phyloP scores from a whole-genome alignment of 2,329 filamentous ascomycete species.

The Cladophialophora chaetospira region DNA sequence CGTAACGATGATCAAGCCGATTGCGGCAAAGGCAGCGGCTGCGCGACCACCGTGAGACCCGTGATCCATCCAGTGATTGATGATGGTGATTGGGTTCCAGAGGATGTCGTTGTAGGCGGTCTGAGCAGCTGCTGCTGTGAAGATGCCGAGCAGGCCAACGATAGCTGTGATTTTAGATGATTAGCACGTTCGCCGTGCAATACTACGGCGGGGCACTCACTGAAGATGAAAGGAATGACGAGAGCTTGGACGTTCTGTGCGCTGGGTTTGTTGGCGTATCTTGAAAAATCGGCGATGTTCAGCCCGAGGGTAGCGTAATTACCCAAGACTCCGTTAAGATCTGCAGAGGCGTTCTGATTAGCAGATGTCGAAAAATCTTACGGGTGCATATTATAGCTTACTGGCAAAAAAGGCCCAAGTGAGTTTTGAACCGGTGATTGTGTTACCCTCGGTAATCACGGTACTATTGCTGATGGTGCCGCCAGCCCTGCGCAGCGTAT shows the following conservation, averaged over 20 bases:
- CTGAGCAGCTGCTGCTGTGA: conserved; percentile 28
- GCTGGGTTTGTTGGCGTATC: conserved; percentile 32
- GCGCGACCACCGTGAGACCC: conserved; percentile 26
- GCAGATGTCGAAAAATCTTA: not conserved
- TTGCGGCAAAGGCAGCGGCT: conserved; percentile 56
- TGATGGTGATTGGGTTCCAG: conserved; percentile 30
- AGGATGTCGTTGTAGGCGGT: conserved; percentile 23
- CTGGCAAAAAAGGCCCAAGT: conserved; percentile 30
- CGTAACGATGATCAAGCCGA: conserved; percentile 45
- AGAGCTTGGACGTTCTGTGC: conserved; percentile 30
- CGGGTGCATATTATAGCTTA: conserved; percentile 13
- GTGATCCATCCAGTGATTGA: conserved; percentile 22
- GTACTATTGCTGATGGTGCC: conserved; percentile 30
- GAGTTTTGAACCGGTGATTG: conserved; percentile 22
- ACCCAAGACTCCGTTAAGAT: conserved; percentile 31
- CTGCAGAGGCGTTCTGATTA: conserved; percentile 17
- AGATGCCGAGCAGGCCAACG: conserved; percentile 29
- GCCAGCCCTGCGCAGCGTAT: conserved; percentile 26
- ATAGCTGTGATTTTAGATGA: conserved; percentile 17
- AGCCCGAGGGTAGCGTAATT: conserved; percentile 31
- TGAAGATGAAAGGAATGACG: conserved; percentile 30
- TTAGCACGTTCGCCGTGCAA: conserved; percentile 10
- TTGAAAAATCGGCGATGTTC: conserved; percentile 32
- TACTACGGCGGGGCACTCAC: conserved; percentile 7
- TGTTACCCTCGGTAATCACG: conserved; percentile 26